phyloP scores from a whole-genome alignment of 163 green algal species.

The Trebouxia gelatinosa region DNA sequence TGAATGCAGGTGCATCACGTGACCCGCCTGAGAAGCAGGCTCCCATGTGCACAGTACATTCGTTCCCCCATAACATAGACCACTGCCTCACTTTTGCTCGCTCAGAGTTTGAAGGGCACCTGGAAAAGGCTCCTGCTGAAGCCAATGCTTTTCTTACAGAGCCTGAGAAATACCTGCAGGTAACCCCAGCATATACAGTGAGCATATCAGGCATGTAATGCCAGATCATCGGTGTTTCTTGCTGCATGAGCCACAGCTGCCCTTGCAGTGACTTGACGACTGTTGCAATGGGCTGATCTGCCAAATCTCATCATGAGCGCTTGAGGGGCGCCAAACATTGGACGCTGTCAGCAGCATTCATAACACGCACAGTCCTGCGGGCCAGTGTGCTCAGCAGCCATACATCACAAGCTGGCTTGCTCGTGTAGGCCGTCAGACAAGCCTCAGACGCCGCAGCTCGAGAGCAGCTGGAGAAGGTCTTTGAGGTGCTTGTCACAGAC shows the following conservation, averaged over 20 bases:
- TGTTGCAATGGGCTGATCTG: no score
- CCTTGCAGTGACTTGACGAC: no score
- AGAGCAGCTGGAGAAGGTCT: conserved; percentile 86
- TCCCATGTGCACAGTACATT: conserved; percentile 99
- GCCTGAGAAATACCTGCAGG: conserved; percentile 73
- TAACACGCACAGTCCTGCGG: no score
- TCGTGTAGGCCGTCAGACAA: conserved; percentile 20
- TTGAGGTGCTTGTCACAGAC: conserved; percentile 77
- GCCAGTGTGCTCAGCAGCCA: no score
- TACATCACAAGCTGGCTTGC: neutral
- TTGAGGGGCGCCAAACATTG: no score
- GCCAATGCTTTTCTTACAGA: conserved; percentile 89
- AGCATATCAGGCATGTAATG: no score
- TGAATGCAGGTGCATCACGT: conserved; percentile 72
- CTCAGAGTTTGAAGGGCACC: conserved; percentile 93
- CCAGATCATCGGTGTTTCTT: no score
- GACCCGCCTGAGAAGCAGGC: conserved; percentile 98
- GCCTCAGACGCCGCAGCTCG: conserved; percentile 67
- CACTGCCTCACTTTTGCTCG: conserved; percentile 94
- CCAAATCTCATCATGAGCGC: no score
- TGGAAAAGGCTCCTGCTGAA: conserved; percentile 90
- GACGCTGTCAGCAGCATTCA: no score
- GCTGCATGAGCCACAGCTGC: no score
- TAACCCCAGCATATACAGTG: no score
- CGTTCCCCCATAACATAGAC: conserved; percentile 99